Evolutionary conservation across 345 rosid species (phyloP).

Genomic region (Euclidium syriacum): DNA sequence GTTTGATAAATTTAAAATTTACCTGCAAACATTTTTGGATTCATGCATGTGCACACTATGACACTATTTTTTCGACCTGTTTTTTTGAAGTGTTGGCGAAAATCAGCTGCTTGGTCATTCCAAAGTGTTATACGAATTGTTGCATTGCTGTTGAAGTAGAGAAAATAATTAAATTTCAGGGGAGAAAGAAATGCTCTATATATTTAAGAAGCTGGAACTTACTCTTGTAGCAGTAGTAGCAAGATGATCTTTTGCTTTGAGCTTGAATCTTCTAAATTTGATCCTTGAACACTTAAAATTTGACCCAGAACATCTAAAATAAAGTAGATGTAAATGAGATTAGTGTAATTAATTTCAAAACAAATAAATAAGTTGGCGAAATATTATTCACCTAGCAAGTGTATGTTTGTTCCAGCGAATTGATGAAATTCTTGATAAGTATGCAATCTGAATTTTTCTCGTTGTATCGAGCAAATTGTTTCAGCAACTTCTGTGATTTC

Average conservation of each 20-base stretch:
- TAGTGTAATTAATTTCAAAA: background rate
- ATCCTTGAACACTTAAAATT: background rate
- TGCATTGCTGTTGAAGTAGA: background rate
- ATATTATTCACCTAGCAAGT: background rate
- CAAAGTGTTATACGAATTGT: background rate
- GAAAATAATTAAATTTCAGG: too few species aligned
- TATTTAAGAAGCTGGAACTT: too few species aligned
- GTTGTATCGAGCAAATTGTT: background rate
- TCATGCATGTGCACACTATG: background rate
- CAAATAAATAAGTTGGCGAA: too few species aligned
- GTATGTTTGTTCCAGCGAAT: background rate
- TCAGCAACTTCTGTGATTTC: background rate
- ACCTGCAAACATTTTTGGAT: background rate
- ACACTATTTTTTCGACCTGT: rapidly evolving
- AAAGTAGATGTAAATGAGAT: background rate
- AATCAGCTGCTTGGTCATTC: background rate
- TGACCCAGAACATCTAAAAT: background rate
- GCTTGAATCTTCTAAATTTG: background rate
- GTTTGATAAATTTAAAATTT: too few species aligned
- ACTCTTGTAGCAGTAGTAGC: background rate
- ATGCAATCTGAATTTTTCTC: background rate
- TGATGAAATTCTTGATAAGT: background rate
- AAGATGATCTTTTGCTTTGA: background rate
- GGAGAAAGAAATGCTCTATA: too few species aligned
- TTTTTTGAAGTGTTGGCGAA: background rate